Evolutionary conservation across 2,329 filamentous ascomycete species (phyloP).

Genomic region (Thelonectria olida): DNA sequence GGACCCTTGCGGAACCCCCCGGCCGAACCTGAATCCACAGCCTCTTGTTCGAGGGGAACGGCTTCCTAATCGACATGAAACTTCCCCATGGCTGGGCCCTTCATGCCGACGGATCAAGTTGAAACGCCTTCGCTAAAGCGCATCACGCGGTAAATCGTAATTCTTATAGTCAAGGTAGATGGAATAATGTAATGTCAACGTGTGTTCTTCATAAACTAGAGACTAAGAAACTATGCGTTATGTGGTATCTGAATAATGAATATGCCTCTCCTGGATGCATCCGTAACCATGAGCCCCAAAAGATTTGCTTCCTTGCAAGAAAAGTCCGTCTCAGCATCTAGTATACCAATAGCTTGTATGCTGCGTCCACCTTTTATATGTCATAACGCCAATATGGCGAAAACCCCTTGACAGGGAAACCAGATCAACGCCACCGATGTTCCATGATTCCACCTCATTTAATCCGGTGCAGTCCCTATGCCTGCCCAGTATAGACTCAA

Average conservation of each 20-base stretch:
- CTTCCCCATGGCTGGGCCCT: background rate
- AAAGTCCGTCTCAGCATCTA: conserved; percentile 1
- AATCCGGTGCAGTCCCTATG: conserved; percentile 32
- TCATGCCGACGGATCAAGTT: conserved; percentile 11
- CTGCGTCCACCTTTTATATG: conserved; percentile 29
- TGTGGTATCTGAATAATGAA: conserved; percentile 38
- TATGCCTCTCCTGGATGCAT: conserved; percentile 36
- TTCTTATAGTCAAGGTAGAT: background rate
- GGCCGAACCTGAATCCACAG: too few species aligned
- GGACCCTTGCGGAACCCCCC: background rate
- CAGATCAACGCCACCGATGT: conserved; percentile 32
- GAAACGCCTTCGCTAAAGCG: conserved; percentile 5
- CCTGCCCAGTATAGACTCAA: conserved; percentile 33
- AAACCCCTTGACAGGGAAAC: conserved; percentile 22
- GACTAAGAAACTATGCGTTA: conserved; percentile 36
- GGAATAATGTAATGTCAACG: background rate
- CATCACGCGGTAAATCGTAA: background rate
- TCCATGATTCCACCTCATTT: conserved; percentile 11
- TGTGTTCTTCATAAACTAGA: conserved; percentile 6
- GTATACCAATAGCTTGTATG: background rate
- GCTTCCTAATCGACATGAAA: background rate
- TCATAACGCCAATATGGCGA: conserved; percentile 33
- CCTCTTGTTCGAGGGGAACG: background rate
- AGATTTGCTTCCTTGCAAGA: conserved; percentile 4
- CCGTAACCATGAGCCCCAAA: conserved; percentile 20